phyloP scores from a whole-genome alignment of 75 land plant genomes.

The Pinus tabuliformis region DNA sequence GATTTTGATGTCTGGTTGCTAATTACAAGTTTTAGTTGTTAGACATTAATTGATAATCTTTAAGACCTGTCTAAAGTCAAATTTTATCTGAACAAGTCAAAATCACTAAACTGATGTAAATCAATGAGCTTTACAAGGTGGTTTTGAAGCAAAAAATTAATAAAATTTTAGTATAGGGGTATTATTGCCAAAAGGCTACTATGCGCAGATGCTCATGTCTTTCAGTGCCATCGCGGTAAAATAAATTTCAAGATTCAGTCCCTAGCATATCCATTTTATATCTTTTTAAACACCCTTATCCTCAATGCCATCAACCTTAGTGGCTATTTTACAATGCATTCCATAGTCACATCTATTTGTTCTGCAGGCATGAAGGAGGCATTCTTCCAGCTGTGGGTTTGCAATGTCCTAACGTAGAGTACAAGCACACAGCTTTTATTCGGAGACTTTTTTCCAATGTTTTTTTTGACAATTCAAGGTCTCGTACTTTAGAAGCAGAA shows the following conservation, averaged over 20 bases:
- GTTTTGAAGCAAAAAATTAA: neutral
- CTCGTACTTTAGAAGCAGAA: neutral
- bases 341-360: neutral
- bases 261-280: neutral
- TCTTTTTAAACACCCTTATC: neutral
- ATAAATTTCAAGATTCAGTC: neutral
- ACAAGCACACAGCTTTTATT: neutral
- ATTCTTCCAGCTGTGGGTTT: slow-evolving; percentile 28
- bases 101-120: neutral
- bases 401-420: neutral
- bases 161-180: neutral
- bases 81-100: neutral
- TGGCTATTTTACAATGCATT: neutral
- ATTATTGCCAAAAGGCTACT: neutral
- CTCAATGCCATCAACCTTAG: neutral
- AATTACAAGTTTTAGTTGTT: neutral
- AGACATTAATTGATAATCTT: neutral
- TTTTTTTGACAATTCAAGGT: neutral
- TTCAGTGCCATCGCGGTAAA: neutral
- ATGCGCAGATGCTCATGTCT: neutral
- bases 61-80: neutral
- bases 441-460: neutral
- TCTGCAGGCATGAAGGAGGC: slow-evolving; percentile 79
- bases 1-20: neutral
- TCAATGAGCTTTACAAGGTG: neutral